phyloP scores from a whole-genome alignment of 2,329 filamentous ascomycete species.

The Rugonectria rugulosa region DNA sequence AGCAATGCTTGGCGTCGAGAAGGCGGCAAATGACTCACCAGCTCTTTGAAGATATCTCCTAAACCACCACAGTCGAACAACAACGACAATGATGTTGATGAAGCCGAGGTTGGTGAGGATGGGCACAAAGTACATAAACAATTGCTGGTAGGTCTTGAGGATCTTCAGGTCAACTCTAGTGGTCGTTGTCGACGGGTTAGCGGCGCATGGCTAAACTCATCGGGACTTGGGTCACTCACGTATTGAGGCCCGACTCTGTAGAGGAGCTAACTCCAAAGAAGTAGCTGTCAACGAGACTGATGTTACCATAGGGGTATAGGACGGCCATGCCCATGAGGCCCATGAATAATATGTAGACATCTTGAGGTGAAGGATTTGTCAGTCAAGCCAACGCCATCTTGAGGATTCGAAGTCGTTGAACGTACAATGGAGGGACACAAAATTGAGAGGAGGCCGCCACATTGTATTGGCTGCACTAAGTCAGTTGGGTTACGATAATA shows the following conservation, averaged over 20 bases:
- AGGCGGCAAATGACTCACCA: constrained; percentile 33
- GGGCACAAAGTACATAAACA: constrained; percentile 59
- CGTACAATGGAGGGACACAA: constrained; percentile 40
- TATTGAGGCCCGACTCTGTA: constrained; percentile 60
- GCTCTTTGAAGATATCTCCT: constrained; percentile 51
- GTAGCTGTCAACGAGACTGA: constrained; percentile 54
- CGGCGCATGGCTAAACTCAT: not conserved
- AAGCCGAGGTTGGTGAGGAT: constrained; percentile 57
- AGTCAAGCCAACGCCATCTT: constrained; percentile 8
- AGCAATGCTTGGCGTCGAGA: not conserved
- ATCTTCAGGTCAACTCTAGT: constrained; percentile 57
- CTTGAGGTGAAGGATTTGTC: constrained; percentile 21
- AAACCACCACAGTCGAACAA: constrained; percentile 58
- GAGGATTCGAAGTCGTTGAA: constrained; percentile 3
- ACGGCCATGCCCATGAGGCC: constrained; percentile 31
- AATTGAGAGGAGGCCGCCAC: constrained; percentile 37
- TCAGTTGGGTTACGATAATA: not conserved
- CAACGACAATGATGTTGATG: constrained; percentile 57
- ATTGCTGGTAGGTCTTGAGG: constrained; percentile 58
- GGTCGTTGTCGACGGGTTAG: constrained; percentile 13
- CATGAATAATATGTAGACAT: constrained; percentile 37
- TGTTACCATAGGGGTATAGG: constrained; percentile 34
- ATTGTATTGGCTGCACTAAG: constrained; percentile 22
- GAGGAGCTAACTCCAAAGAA: constrained; percentile 58
- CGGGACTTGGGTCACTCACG: constrained; percentile 42